Evolutionary conservation across 352 stramenopile genomes (phyloP), one percentile per base, ranked within the genome.

Genomic region (Phytophthora niederhauseri): DNA sequence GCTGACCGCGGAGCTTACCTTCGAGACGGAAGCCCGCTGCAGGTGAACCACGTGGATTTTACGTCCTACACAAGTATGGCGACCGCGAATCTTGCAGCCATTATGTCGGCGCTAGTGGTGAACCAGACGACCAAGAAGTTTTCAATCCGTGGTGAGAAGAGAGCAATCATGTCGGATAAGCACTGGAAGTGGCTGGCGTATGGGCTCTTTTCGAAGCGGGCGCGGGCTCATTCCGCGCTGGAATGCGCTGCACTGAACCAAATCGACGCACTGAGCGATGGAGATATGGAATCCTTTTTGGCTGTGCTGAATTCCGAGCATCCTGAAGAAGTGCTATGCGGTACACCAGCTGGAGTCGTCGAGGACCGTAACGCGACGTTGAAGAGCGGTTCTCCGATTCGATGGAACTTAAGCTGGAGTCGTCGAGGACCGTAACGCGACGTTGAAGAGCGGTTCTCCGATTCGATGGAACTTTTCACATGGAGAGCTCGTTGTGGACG

Each of bases 51-150:
- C 20, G 55, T 63, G n/a, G 22, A 68, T 2, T 58, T 45, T 5
- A 34, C 20, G 4, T 59, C 24, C 5, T 63, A 52, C 22, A 65
- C 53, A 15, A 20, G n/a, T 3, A 34, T 60, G 51, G 31, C 3
- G 20, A 22, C 11, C 5, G 53, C 34, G 9, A 36, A 52, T 22
- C 51, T 69, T 43, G 20, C 15, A 41, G 55, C 48, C 1, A 52
- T 70, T 1, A 48, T 57, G 15, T 61, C 64, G 9, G 64, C 64
- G 2, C 14, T 70, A 4, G 38, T 61, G 4, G 7, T 65, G 8
- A 70, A 60, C 19, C 49, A 65, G 20, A 65, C 49, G 1, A 41
- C 55, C 1, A 41, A 41, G 12, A 41, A 41, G 2, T 41, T 41
- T 41, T 41, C 34, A 5, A 15, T 41, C 8, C 34, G 11, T 1